Percentiles rank a stretch among this genome's conserved stretches.
Conservation (phyloP, 352 stramenopile species). For the Pythium aristosporum region DNA sequence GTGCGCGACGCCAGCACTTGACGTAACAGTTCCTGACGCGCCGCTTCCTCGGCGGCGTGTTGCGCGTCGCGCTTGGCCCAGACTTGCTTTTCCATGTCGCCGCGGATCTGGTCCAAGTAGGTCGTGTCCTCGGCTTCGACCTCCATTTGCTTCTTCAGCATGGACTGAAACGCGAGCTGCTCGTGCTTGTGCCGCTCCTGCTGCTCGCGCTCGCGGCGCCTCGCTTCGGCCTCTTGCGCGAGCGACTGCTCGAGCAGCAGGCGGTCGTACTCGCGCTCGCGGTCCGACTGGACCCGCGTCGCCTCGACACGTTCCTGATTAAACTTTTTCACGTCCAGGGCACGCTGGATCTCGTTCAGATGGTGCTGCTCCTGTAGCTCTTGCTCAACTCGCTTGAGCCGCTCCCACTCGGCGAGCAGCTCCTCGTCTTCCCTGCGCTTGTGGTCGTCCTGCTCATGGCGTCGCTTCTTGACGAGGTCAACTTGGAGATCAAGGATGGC, state of each 20-base stretch:
- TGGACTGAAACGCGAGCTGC: slow-evolving; percentile 72
- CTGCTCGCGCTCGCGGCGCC: slow-evolving; percentile 54
- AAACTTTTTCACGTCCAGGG: slow-evolving; percentile 71
- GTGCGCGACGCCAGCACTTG: slow-evolving; percentile 63
- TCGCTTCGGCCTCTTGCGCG: slow-evolving; percentile 55
- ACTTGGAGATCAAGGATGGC: slow-evolving; percentile 77
- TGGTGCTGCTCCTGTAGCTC: slow-evolving; percentile 51
- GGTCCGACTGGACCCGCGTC: slow-evolving; percentile 36
- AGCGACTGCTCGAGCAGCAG: slow-evolving; percentile 57
- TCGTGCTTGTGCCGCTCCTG: slow-evolving; percentile 70
- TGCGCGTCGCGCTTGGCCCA: slow-evolving; percentile 76
- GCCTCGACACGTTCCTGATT: slow-evolving; percentile 67
- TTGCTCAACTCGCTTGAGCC: slow-evolving; percentile 57
- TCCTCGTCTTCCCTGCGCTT: slow-evolving; percentile 49
- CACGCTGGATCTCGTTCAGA: slow-evolving; percentile 57
- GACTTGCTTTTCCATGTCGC: slow-evolving; percentile 80
- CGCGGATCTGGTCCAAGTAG: slow-evolving; percentile 65
- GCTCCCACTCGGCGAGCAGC: slow-evolving; percentile 62
- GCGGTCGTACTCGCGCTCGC: slow-evolving; percentile 69
- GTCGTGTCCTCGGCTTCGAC: slow-evolving; percentile 67
- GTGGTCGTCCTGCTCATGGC: slow-evolving; percentile 35
- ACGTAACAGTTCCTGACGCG: slow-evolving; percentile 64
- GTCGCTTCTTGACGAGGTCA: slow-evolving; percentile 51
- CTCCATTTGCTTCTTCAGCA: slow-evolving; percentile 76
- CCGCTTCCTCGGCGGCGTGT: slow-evolving; percentile 66